Conservation (phyloP, 768 basidiomycete genomes). For the Panaeolus cyanescens region DNA sequence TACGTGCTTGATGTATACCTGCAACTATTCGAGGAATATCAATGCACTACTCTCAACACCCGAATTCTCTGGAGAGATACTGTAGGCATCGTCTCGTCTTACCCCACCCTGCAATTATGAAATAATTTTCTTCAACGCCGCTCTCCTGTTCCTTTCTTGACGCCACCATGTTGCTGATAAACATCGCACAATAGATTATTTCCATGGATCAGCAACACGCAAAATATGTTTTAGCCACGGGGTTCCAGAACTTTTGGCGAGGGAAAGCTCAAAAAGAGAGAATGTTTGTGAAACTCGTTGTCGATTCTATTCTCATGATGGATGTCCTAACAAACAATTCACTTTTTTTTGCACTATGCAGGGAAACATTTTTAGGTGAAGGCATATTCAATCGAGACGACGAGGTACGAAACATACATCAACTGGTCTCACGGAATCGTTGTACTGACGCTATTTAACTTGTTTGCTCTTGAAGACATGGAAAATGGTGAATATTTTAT, state of each 20-base stretch:
- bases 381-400: conserved; percentile 83
- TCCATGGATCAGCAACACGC: conserved; percentile 74
- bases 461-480: conserved; percentile 41
- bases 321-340: neutral
- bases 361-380: conserved; percentile 66
- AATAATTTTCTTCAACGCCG: neutral
- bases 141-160: conserved; percentile 7
- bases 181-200: conserved; percentile 49
- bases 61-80: conserved; percentile 70
- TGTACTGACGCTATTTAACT: neutral
- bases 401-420: conserved; percentile 41
- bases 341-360: conserved; percentile 16
- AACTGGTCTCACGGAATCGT: conserved; percentile 2
- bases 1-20: conserved; percentile 67
- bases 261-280: conserved; percentile 65
- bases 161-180: conserved; percentile 10
- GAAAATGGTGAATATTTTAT: conserved; percentile 53
- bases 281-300: conserved; percentile 43
- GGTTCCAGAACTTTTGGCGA: conserved; percentile 70
- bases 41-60: conserved; percentile 69
- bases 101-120: conserved; percentile 5
- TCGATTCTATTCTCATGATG: neutral
- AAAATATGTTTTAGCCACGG: conserved; percentile 66
- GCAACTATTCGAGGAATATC: conserved; percentile 69
- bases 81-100: conserved; percentile 46